Evolutionary conservation across 2,329 filamentous ascomycete species (phyloP), one percentile per base, ranked within the genome.

Genomic region (Daldinia sp.): DNA sequence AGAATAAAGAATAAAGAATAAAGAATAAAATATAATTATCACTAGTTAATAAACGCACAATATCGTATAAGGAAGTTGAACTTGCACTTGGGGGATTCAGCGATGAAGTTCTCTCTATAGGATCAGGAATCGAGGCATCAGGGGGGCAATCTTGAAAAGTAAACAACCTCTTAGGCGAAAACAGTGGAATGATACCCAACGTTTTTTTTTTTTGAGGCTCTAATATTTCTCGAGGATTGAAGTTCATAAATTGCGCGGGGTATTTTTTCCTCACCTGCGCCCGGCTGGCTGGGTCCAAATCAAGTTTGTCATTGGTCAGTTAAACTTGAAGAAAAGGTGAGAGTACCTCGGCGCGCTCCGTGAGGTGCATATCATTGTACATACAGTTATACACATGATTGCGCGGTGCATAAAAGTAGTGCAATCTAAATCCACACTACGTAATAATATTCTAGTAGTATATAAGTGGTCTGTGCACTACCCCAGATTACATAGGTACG

Each of bases 161-260:
- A 29, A 7, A 32, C 29, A 11, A 27, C 23, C 30, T 8, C 15
- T 48, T 29, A 47, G 45, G 45, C 25, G 27, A 45, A 32, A 32
- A 29, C 15, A 17, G 3, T 17, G 25, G 45, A 25, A 41, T 30
- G 51, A 50, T 54, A 50, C 39, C 39, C 23, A 45, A 45, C 39
- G 13, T 45, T n/a, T n/a, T n/a, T n/a, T n/a, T n/a, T n/a, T n/a
- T n/a, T n/a, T 45, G 39, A 45, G 21, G 39, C 39, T 45, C 39
- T 45, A 45, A n/a, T 25, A 43, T 45, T 45, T 15, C 39, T 21
- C 39, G 9, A 55, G 39, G 21, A 35, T 35, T 48, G 58, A 56
- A 47, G 54, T 58, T 58, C 47, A 52, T 30, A 62, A 59, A 59
- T 63, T 59, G 58, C 63, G 63, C 63, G 63, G 63, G 63, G 63